Evolutionary conservation across 2,329 filamentous ascomycete genomes (phyloP), one percentile per base, ranked within the genome.

Genomic region (Corniculantispora saksenae): DNA sequence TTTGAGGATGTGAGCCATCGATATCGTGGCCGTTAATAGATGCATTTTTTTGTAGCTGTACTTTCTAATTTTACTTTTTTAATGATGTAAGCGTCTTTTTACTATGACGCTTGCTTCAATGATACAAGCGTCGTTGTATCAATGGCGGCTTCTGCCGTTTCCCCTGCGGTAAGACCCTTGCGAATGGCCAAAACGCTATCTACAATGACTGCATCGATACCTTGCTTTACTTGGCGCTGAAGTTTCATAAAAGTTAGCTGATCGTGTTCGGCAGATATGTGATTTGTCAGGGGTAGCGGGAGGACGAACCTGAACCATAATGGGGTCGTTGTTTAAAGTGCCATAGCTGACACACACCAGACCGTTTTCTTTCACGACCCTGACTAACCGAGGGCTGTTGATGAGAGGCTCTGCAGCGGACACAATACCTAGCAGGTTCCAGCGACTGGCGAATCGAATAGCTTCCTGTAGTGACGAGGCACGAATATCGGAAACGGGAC

Each of bases 131-230:
- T 9, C n/a, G 10, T 2, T 23, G 47, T 29, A 23, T 58, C 58
- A n/a, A 54, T 23, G 1, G 25, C 23, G n/a, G n/a, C 47, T 8
- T 27, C 57, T 43, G 45, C 32, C 29, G 57, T 50, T 23, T 63
- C 59, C 27, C 73, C 79, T 1, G 64, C 59, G 21, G 92, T 95
- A 67, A 99, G 84, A 1, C 93, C 94, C 78, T 97, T 93, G 55
- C 94, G 89, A 70, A 99, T 97, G 48, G 92, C 92, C 35, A 98
- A 85, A 3, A 99, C 94, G 67, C 88, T 95, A 75, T 99, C 95
- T 17, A 98, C 95, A 73, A 99, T 99, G 62, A 99, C 94, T 1
- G 95, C 95, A 75, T 99, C 95, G 67, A 99, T 97, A 56, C 95
- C 94, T 78, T 97, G 92, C 63, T 92, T 91, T 12, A 96, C 92